Evolutionary conservation across 129 eudicot species (phyloP).

Genomic region (Lactuca sativa): DNA sequence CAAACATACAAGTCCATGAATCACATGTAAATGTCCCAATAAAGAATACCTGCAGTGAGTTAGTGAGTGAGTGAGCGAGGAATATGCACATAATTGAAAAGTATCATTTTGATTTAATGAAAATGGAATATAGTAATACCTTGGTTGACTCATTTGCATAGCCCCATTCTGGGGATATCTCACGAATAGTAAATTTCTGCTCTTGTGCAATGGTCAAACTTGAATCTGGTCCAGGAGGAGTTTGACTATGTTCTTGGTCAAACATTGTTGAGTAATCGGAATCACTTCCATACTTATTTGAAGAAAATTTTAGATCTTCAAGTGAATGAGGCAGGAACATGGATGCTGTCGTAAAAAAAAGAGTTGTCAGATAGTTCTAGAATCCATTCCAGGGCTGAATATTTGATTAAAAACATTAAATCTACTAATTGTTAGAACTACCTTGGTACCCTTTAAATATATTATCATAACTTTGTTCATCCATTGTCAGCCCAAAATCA

Average conservation of each 20-base stretch:
- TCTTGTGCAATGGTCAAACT: conserved; percentile 54
- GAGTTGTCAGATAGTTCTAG: conserved; percentile 24
- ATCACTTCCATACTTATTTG: conserved; percentile 39
- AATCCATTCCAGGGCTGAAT: not conserved
- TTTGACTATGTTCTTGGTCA: conserved; percentile 54
- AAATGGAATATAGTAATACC: conserved; percentile 38
- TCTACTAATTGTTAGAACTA: conserved; percentile 35
- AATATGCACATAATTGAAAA: too few species aligned
- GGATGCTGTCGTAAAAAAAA: conserved; percentile 42
- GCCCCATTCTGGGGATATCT: conserved; percentile 92
- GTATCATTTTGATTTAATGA: too few species aligned
- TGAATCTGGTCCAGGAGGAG: conserved; percentile 50
- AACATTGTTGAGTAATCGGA: conserved; percentile 44
- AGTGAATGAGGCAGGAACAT: conserved; percentile 39
- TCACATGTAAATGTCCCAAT: conserved; percentile 72
- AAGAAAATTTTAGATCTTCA: conserved; percentile 42
- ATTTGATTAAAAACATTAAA: conserved; percentile 11
- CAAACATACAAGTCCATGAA: conserved; percentile 85
- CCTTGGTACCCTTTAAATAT: not conserved
- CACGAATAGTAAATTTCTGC: conserved; percentile 77
- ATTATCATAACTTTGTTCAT: conserved; percentile 29
- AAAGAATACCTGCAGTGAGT: conserved; percentile 58
- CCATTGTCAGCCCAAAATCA: conserved; percentile 37
- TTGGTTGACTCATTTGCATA: conserved; percentile 75
- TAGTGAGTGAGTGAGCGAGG: too few species aligned